A percentile compares a stretch with the other conserved stretches of the same genome.
These are phyloP conservation scores for Byssoonygena ceratinophila DNA, from an alignment of 2,329 filamentous ascomycete species.

Conservation along the genomic window DNA sequence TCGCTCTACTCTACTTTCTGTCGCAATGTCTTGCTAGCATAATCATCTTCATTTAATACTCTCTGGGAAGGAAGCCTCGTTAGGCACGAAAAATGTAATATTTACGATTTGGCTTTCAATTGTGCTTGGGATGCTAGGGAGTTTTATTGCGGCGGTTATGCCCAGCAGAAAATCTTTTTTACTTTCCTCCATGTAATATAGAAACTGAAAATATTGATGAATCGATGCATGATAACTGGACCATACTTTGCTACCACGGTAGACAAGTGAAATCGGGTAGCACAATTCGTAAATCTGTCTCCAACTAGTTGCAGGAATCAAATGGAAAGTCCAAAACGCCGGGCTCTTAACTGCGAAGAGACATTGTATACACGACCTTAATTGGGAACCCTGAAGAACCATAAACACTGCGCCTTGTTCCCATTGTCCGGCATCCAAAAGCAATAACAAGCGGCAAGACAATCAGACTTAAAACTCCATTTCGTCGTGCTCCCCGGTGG, in stretches of 20 bases:
- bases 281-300: too few relatives aligned
- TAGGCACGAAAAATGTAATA: background rate
- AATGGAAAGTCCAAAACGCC: too few relatives aligned
- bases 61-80: background rate
- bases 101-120: background rate
- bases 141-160: slow-evolving; percentile 4
- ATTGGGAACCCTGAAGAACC: background rate
- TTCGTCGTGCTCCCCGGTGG: slow-evolving; percentile 35
- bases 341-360: too few relatives aligned
- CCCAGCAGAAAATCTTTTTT: background rate
- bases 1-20: slow-evolving; percentile 2
- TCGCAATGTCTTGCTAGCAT: background rate
- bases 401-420: too few relatives aligned
- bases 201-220: background rate
- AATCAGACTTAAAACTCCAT: slow-evolving; percentile 53
- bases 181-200: slow-evolving; percentile 5
- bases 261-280: too few relatives aligned
- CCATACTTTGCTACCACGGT: background rate
- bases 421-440: too few relatives aligned
- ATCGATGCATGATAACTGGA: background rate
- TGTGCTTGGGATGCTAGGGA: slow-evolving; percentile 2
- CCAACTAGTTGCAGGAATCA: too few relatives aligned
- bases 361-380: background rate
- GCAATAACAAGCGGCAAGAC: too few relatives aligned
- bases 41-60: background rate